phyloP scores from a whole-genome alignment of 495 filamentous ascomycete genomes.

The Amphirosellinia nigrospora region DNA sequence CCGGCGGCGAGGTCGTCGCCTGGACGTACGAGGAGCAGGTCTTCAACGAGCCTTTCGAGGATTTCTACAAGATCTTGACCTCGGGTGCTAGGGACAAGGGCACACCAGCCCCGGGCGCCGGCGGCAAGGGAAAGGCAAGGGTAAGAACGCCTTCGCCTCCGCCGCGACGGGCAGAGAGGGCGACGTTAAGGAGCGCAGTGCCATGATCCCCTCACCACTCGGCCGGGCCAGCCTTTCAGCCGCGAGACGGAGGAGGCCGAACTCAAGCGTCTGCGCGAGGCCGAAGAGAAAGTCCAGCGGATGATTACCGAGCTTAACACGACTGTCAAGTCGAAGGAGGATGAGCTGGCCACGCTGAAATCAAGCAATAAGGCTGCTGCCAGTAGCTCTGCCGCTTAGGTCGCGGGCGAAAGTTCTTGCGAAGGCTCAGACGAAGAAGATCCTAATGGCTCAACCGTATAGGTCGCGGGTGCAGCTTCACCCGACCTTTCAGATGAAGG shows the following conservation, averaged over 20 bases:
- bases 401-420: background rate
- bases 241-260: constrained; percentile 75
- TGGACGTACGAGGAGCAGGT: constrained; percentile 89
- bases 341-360: constrained; percentile 52
- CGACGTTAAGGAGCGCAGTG: constrained; percentile 65
- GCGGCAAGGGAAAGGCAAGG: constrained; percentile 50
- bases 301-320: constrained; percentile 67
- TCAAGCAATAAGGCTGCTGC: constrained; percentile 34
- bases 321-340: constrained; percentile 67
- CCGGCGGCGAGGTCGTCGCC: constrained; percentile 68
- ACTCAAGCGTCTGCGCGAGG: constrained; percentile 72
- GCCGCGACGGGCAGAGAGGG: constrained; percentile 40
- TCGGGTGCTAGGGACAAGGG: constrained; percentile 58
- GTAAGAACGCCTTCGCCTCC: constrained; percentile 33
- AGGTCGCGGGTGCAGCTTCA: no score
- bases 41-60: constrained; percentile 94
- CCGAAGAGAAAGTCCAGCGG: constrained; percentile 71
- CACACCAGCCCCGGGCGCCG: constrained; percentile 31
- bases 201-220: constrained; percentile 70
- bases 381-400: constrained; percentile 34
- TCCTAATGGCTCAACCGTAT: no score
- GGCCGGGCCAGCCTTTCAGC: constrained; percentile 74
- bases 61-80: constrained; percentile 82
- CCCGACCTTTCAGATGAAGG: no score
- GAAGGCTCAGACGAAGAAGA: no score